Evolutionary conservation across 1,284 basidiomycete genomes (phyloP).

Genomic region (Trichosporon ovoides): DNA sequence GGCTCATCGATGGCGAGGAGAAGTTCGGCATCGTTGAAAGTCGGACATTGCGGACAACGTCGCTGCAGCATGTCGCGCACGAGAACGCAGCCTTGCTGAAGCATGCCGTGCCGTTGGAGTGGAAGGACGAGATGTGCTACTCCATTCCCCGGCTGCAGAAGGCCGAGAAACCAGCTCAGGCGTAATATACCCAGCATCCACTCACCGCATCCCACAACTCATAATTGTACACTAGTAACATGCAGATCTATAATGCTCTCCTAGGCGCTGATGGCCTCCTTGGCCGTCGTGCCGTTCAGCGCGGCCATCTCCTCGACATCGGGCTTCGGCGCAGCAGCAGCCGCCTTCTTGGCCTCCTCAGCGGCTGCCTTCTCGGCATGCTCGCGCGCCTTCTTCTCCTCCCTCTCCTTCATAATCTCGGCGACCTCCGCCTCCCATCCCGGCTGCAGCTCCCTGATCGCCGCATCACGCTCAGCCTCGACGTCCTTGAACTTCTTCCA

Average conservation of each 20-base stretch:
- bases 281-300: background rate
- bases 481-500: slow-evolving; percentile 3
- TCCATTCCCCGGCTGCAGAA: background rate
- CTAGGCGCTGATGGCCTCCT: background rate
- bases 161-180: background rate
- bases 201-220: background rate
- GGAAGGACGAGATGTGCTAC: background rate
- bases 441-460: background rate
- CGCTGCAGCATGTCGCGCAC: background rate
- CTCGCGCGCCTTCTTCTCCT: slow-evolving; percentile 1
- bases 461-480: background rate
- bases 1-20: background rate
- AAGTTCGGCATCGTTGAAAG: background rate
- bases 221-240: slow-evolving; percentile 4
- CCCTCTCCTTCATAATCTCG: background rate
- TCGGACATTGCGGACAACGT: background rate
- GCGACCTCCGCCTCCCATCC: background rate
- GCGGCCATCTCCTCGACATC: background rate
- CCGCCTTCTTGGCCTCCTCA: background rate
- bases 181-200: background rate
- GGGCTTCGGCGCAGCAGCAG: background rate
- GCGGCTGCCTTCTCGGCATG: background rate
- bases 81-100: background rate
- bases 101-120: background rate
- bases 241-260: background rate